Evolutionary conservation across 2,329 filamentous ascomycete genomes (phyloP).

Genomic region (Pleoardoris graminearum): DNA sequence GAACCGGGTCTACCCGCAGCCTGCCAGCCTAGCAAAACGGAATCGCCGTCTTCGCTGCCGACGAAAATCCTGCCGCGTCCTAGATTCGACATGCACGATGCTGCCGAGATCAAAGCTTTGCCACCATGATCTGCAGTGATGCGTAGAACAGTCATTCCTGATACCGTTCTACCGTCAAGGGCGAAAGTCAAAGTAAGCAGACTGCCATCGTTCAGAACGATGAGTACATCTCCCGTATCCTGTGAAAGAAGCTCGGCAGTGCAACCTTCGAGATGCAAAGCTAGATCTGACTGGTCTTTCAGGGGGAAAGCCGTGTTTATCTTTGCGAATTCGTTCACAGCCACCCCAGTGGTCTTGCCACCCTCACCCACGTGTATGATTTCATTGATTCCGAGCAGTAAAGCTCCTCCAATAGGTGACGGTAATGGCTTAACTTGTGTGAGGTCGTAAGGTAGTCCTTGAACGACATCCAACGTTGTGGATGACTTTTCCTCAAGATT

Average conservation of each 20-base stretch:
- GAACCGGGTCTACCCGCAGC: constrained; percentile 59
- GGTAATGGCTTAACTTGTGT: constrained; percentile 81
- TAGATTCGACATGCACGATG: constrained; percentile 71
- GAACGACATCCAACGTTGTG: constrained; percentile 86
- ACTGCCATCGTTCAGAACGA: constrained; percentile 75
- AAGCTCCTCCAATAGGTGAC: constrained; percentile 81
- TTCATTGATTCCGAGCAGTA: constrained; percentile 86
- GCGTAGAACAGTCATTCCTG: constrained; percentile 74
- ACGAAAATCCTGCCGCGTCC: constrained; percentile 74
- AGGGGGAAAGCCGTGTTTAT: constrained; percentile 82
- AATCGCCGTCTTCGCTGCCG: constrained; percentile 83
- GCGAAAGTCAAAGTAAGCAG: constrained; percentile 78
- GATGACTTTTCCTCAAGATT: constrained; percentile 92
- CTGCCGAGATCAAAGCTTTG: constrained; percentile 61
- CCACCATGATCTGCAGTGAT: constrained; percentile 68
- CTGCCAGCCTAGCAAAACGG: constrained; percentile 77
- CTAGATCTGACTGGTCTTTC: constrained; percentile 80
- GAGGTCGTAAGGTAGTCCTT: constrained; percentile 83
- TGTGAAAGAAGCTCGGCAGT: constrained; percentile 74
- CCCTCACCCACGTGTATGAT: constrained; percentile 95
- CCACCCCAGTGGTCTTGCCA: constrained; percentile 88
- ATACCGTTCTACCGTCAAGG: constrained; percentile 88
- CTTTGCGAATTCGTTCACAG: constrained; percentile 87
- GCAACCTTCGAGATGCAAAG: constrained; percentile 79
- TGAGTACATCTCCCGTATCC: constrained; percentile 80